A percentile compares a stretch with the other conserved stretches of the same genome.
phyloP scores from a whole-genome alignment of 495 filamentous ascomycete genomes.

The Elasticomyces elasticus region DNA sequence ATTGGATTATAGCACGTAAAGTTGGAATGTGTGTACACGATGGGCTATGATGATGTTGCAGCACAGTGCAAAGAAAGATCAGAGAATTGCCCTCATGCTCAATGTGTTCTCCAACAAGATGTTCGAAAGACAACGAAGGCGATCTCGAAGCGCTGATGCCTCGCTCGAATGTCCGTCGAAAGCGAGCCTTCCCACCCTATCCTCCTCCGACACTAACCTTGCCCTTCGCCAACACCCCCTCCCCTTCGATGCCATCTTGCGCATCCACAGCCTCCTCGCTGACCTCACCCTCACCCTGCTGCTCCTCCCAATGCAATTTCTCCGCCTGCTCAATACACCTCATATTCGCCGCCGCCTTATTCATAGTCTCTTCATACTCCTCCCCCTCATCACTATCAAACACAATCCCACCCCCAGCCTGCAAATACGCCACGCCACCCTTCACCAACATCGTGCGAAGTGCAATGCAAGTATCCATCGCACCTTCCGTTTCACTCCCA shows the following conservation, averaged over 20 bases:
- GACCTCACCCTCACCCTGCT: constrained; percentile 17
- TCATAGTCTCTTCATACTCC: constrained; percentile 94
- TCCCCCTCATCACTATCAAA: constrained; percentile 91
- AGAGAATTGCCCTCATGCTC: too few species aligned
- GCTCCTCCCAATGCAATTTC: constrained; percentile 51
- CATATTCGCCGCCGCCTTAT: constrained; percentile 86
- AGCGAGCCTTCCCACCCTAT: neutral
- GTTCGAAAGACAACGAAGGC: too few species aligned
- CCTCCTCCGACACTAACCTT: constrained; percentile 10
- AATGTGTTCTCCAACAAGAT: too few species aligned
- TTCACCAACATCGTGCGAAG: constrained; percentile 92
- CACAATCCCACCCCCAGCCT: constrained; percentile 90
- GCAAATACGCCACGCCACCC: constrained; percentile 80
- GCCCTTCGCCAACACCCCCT: neutral
- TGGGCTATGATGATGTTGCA: too few species aligned
- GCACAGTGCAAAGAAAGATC: too few species aligned
- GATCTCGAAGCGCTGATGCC: too few species aligned
- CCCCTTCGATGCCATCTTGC: neutral
- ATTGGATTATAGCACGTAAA: too few species aligned
- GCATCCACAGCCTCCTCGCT: constrained; percentile 4
- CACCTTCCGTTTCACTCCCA: constrained; percentile 47
- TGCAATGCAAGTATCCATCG: constrained; percentile 99
- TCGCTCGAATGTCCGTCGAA: too few species aligned
- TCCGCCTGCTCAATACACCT: constrained; percentile 78
- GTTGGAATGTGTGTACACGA: too few species aligned